Evolutionary conservation across 2,329 filamentous ascomycete species (phyloP), one percentile per base, ranked within the genome.

Genomic region (Chrysoporthe austroafricana): DNA sequence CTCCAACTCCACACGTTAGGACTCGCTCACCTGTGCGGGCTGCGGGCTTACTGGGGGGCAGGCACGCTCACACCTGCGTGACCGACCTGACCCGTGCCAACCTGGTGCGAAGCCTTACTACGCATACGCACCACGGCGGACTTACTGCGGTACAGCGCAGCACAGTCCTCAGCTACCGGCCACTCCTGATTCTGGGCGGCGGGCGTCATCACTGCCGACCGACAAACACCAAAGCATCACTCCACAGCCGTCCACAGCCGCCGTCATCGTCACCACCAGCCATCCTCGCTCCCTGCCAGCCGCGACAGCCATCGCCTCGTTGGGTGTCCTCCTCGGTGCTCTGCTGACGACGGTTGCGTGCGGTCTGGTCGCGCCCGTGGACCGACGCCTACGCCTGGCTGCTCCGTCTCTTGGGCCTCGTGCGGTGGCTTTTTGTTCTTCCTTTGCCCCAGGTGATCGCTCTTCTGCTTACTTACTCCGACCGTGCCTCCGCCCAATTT

Each of bases 351-450:
- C n/a, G 5, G 48, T 32, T 39, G 57, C 18, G 43, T 54, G 44
- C 58, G 36, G 46, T 42, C 60, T 65, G 62, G 16, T n/a, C 32
- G 62, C n/a, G 66, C 61, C 26, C 64, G 61, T 64, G 60, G 65
- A 66, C 60, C 65, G 18, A 34, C 65, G 52, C 64, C 64, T 46
- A 18, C 26, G n/a, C 46, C n/a, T 21, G 46, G 14, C 26, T 54
- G 18, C 11, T 54, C 50, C 14, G 50, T 32, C 50, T 32, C 14
- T 54, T 32, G 26, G 50, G 26, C 14, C 21, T 34, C 32, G 50
- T 32, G 11, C 32, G 50, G 48, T 26, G 26, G 2, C 21, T 18
- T 44, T 18, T 21, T 32, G 16, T 43, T 32, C 26, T 54, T 26
- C 26, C 26, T 54, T 54, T 9, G 9, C 21, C 4, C 50, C 50